These are phyloP conservation scores for Moesziomyces globuligerus DNA, from an alignment of 1,284 basidiomycete genomes.

Conservation along the genomic window DNA sequence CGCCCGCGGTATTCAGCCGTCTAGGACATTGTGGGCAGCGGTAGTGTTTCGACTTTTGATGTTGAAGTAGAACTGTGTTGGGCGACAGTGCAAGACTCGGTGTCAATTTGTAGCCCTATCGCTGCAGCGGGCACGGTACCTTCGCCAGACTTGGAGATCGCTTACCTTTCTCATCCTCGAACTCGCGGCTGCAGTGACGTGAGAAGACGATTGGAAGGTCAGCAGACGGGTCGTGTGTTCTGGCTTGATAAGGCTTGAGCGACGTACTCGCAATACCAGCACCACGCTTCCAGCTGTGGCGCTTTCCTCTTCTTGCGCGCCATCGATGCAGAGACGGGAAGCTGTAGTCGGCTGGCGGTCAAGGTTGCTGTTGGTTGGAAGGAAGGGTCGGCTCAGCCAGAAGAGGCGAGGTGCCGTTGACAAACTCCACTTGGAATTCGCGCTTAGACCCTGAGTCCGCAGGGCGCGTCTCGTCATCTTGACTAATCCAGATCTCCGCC, in stretches of 20 bases:
- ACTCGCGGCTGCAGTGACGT: constrained; percentile 54
- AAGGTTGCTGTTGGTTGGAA: constrained; percentile 8
- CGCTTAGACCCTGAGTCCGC: constrained; percentile 11
- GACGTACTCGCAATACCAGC: constrained; percentile 97
- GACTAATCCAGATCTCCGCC: not conserved
- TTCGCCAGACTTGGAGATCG: too few relatives aligned
- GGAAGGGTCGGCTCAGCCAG: not conserved
- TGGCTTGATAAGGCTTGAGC: not conserved
- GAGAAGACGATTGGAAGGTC: constrained; percentile 4
- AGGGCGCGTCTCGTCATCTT: not conserved
- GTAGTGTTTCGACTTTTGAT: constrained; percentile 99
- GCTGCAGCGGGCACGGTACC: too few relatives aligned
- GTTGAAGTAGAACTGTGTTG: constrained; percentile 87
- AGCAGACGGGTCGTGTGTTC: not conserved
- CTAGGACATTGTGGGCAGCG: constrained; percentile 95
- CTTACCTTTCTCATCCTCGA: constrained; percentile 66
- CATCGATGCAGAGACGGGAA: constrained; percentile 40
- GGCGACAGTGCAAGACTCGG: not conserved
- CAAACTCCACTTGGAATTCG: constrained; percentile 19
- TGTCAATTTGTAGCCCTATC: not conserved
- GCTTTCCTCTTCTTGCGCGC: constrained; percentile 66
- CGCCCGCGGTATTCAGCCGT: constrained; percentile 94
- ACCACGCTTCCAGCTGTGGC: constrained; percentile 75
- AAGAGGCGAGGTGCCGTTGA: not conserved
- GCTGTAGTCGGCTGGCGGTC: not conserved